Evolutionary conservation across 2,329 filamentous ascomycete species (phyloP).

Genomic region (Talaromyces amestolkiae): DNA sequence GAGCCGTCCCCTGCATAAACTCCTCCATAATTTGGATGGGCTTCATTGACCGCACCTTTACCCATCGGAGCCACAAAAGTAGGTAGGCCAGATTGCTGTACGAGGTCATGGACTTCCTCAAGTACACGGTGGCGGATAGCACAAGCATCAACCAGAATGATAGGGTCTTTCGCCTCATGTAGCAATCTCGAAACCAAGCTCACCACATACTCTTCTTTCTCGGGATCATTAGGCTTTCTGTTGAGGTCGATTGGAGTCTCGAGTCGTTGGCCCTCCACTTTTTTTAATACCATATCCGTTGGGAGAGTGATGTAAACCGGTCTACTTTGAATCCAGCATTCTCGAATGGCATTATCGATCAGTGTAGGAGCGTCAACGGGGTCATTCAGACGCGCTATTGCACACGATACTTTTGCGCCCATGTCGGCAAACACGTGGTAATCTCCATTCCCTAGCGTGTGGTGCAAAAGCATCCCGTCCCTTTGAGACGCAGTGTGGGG

Average conservation of each 20-base stretch:
- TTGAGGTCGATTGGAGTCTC: slow-evolving; percentile 64
- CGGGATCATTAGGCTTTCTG: slow-evolving; percentile 63
- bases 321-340: slow-evolving; percentile 53
- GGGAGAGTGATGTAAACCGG: slow-evolving; percentile 58
- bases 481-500: slow-evolving; percentile 48
- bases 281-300: slow-evolving; percentile 59
- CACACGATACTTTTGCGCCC: slow-evolving; percentile 50
- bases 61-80: slow-evolving; percentile 85
- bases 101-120: slow-evolving; percentile 66
- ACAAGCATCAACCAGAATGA: slow-evolving; percentile 78
- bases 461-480: slow-evolving; percentile 53
- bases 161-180: slow-evolving; percentile 66
- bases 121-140: slow-evolving; percentile 72
- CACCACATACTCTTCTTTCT: slow-evolving; percentile 73
- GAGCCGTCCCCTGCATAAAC: slow-evolving; percentile 79
- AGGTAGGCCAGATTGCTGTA: slow-evolving; percentile 70
- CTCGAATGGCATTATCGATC: slow-evolving; percentile 52
- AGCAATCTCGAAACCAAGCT: slow-evolving; percentile 70
- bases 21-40: slow-evolving; percentile 68
- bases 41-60: slow-evolving; percentile 76
- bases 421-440: slow-evolving; percentile 53
- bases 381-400: slow-evolving; percentile 50
- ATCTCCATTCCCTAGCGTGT: slow-evolving; percentile 65
- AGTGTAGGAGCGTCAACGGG: slow-evolving; percentile 46
- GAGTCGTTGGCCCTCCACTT: slow-evolving; percentile 69